A percentile compares a stretch with the other conserved stretches of the same genome.
Conservation (phyloP, 2,329 filamentous ascomycete genomes). For the Shiraia sp. region DNA sequence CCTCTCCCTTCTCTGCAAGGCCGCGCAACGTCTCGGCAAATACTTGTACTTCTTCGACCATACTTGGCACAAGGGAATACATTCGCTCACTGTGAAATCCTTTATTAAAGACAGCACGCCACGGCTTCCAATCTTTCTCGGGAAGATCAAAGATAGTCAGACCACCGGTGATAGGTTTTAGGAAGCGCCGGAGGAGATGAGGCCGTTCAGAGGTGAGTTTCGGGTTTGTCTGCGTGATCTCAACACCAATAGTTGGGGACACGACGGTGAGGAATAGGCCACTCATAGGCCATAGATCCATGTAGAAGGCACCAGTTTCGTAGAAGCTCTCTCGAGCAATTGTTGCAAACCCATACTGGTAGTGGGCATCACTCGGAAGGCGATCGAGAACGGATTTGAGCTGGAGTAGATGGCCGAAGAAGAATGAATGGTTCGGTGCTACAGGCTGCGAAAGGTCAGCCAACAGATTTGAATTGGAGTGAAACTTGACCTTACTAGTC, state of each 20-base stretch:
- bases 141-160: slow-evolving; percentile 5
- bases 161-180: slow-evolving; percentile 12
- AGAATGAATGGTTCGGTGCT: slow-evolving; percentile 9
- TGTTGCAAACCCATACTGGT: slow-evolving; percentile 5
- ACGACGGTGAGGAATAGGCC: slow-evolving; percentile 2
- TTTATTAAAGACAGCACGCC: slow-evolving; percentile 11
- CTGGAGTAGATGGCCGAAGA: slow-evolving; percentile 11
- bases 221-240: slow-evolving; percentile 9
- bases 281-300: slow-evolving; percentile 12
- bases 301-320: slow-evolving; percentile 5
- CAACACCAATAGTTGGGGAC: slow-evolving; percentile 1
- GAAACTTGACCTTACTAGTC: not conserved
- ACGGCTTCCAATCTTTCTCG: slow-evolving; percentile 11
- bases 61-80: slow-evolving; percentile 7
- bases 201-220: slow-evolving; percentile 5
- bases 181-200: slow-evolving; percentile 4
- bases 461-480: not conserved
- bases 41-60: slow-evolving; percentile 6
- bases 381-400: slow-evolving; percentile 7
- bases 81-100: slow-evolving; percentile 9
- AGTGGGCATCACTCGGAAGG: slow-evolving; percentile 9
- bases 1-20: slow-evolving; percentile 1
- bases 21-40: slow-evolving; percentile 3
- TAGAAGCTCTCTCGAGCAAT: slow-evolving; percentile 6
- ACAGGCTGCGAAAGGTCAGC: no score